Evolutionary conservation across 257 asterid species (phyloP), one percentile per base, ranked within the genome.

Genomic region (Phtheirospermum japonicum): DNA sequence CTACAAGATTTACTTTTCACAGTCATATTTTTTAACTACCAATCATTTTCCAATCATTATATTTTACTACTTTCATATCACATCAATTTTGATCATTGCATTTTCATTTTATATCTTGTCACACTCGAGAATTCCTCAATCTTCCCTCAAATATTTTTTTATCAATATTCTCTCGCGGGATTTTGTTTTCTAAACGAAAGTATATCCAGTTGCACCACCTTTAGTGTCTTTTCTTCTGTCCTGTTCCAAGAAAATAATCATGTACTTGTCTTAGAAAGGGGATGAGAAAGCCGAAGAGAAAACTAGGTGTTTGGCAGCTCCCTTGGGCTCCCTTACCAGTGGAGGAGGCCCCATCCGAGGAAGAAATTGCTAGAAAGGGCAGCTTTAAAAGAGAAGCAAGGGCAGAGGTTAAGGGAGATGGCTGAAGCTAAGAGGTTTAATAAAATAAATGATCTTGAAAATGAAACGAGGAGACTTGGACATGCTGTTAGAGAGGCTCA

Each of bases 301-400:
- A 73, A 77, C 87, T 12, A 78, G 83, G 76, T 82, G 74, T n/a
- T 76, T 92, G 97, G 99, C 97, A 92, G 85, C 95, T 92, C 66
- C 89, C 97, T 51, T 92, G 99, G 99, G 78, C 94, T 64, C 99
- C 99, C 26, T 13, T 79, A 70, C 95, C 89, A 36, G 80, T 71
- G 37, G 99, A 92, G 60, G 99, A 89, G 67, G 88, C 78, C 54
- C 99, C 97, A 33, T 92, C 97, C 11, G 99, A 87, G 83, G 99
- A 89, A 81, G 99, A 92, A 79, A 57, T 92, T 75, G 97, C 97
- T 66, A 80, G 99, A 77, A 92, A 92, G n/a, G 87, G 97, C 99
- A 23, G 99, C 97, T 65, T 61, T 86, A 34, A 92, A 74, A 75
- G 99, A 92, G 85, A 92, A 84, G 85, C 99, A 92, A 78, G 89